phyloP scores from a whole-genome alignment of 257 asterid genomes.

The Sherardia arvensis region DNA sequence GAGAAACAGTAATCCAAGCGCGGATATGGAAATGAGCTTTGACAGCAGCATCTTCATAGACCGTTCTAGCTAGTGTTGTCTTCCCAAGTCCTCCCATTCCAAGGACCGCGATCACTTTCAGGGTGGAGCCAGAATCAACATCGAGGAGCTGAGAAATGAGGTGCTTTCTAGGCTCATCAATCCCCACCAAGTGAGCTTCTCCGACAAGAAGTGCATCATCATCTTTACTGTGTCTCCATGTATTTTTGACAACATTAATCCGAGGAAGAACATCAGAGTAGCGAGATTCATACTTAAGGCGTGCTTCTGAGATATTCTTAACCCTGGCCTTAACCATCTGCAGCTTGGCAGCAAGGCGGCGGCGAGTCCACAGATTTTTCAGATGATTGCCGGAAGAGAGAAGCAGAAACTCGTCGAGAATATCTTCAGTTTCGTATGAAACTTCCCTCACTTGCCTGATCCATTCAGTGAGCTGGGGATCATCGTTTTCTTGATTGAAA shows the following conservation, averaged over 20 bases:
- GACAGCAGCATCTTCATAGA: not conserved
- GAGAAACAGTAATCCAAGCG: conserved; percentile 1
- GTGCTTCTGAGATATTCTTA: not conserved
- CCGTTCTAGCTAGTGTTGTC: not conserved
- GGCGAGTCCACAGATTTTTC: no score
- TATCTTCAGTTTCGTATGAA: not conserved
- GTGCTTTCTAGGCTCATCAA: not conserved
- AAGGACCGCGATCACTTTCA: not conserved
- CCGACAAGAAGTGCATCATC: not conserved
- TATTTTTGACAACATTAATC: not conserved
- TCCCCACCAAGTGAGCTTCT: not conserved
- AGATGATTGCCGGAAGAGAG: not conserved
- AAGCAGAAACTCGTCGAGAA: not conserved
- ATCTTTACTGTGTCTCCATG: not conserved
- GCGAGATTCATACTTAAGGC: not conserved
- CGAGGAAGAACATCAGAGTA: not conserved
- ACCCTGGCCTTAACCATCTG: not conserved
- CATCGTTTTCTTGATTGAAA: not conserved
- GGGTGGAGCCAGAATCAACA: not conserved
- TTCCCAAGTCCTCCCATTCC: conserved; percentile 10
- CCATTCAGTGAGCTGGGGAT: not conserved
- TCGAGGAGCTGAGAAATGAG: not conserved
- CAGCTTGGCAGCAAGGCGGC: not conserved
- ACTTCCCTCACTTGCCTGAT: not conserved
- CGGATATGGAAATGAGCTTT: not conserved